Conservation (phyloP, 805 yeast species). For the Yamadazyma kitorensis region DNA sequence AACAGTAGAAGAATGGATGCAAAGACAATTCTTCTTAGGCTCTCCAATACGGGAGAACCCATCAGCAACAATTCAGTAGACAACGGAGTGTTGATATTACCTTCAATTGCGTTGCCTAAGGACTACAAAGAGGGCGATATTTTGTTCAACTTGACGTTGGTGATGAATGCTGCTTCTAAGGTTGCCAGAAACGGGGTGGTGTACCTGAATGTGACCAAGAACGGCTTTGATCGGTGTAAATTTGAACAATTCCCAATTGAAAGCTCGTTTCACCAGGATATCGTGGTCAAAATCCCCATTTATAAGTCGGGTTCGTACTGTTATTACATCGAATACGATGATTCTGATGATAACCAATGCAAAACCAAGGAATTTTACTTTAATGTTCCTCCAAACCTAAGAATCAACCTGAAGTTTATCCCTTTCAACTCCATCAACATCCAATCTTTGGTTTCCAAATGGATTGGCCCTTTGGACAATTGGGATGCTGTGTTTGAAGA, state of each 20-base stretch:
- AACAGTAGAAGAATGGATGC: slow-evolving; percentile 1
- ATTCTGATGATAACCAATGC: slow-evolving; percentile 16
- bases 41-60: slow-evolving; percentile 50
- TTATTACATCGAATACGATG: slow-evolving; percentile 62
- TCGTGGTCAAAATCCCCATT: slow-evolving; percentile 57
- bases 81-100: slow-evolving; percentile 52
- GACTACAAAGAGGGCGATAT: slow-evolving; percentile 35
- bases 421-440: slow-evolving; percentile 77
- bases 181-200: slow-evolving; percentile 69
- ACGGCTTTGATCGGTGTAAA: slow-evolving; percentile 52
- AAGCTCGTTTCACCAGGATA: slow-evolving; percentile 63
- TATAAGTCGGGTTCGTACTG: slow-evolving; percentile 76
- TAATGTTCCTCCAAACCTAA: slow-evolving; percentile 75
- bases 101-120: slow-evolving; percentile 39
- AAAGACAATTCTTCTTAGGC: slow-evolving; percentile 41
- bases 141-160: slow-evolving; percentile 53
- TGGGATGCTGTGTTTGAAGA: slow-evolving; percentile 70
- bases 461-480: slow-evolving; percentile 68
- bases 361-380: slow-evolving; percentile 66
- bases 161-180: slow-evolving; percentile 71
- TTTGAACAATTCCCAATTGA: slow-evolving; percentile 52
- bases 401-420: slow-evolving; percentile 51
- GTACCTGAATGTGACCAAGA: slow-evolving; percentile 69
- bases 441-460: slow-evolving; percentile 85
- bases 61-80: slow-evolving; percentile 29